phyloP scores from a whole-genome alignment of 106 monocot species.

The Chionographis japonica region DNA sequence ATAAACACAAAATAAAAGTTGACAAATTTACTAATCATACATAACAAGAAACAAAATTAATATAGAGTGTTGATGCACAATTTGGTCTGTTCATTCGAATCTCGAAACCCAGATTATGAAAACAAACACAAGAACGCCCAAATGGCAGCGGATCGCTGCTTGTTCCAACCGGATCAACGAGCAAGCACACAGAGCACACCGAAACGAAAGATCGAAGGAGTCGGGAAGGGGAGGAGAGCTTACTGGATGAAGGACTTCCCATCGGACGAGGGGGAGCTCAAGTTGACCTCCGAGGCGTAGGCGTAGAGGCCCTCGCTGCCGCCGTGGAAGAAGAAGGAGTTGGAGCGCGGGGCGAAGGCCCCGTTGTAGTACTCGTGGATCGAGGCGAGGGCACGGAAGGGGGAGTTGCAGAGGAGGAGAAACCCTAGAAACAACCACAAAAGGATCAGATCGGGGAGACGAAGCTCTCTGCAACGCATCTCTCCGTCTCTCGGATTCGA shows the following conservation, averaged over 20 bases:
- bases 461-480: constrained; percentile 3
- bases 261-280: constrained; percentile 35
- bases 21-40: too few species aligned
- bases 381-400: constrained; percentile 35
- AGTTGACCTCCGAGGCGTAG: constrained; percentile 41
- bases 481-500: not conserved
- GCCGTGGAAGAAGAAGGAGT: constrained; percentile 98
- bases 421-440: constrained; percentile 37
- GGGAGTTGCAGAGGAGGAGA: constrained; percentile 18
- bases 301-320: constrained; percentile 96
- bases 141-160: too few species aligned
- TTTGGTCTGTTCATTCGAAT: too few species aligned
- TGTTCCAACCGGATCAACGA: too few species aligned
- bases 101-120: too few species aligned
- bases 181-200: too few species aligned
- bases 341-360: constrained; percentile 61
- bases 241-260: constrained; percentile 81
- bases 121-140: too few species aligned
- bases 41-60: too few species aligned
- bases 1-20: too few species aligned
- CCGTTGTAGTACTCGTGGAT: constrained; percentile 75
- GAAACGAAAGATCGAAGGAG: too few species aligned
- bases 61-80: too few species aligned
- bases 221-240: not conserved
- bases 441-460: constrained; percentile 8